A percentile compares a stretch with the other conserved stretches of the same genome.
Conservation (phyloP, 306 rosid species). For the Hylodesmum podocarpum region DNA sequence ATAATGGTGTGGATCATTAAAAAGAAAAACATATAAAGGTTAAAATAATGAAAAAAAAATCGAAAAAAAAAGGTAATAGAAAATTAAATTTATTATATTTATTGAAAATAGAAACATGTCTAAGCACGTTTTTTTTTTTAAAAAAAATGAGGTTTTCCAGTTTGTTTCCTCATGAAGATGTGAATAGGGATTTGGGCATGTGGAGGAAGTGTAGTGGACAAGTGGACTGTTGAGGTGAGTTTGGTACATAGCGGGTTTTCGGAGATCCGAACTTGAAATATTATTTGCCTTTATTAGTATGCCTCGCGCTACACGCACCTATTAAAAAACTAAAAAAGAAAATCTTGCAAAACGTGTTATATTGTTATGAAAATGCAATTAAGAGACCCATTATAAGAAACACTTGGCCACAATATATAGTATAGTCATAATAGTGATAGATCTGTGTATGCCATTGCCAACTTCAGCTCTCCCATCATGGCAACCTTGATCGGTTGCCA, state of each 20-base stretch:
- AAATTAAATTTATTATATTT: not conserved
- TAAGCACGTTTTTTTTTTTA: not conserved
- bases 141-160: not conserved
- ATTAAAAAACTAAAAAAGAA: constrained; percentile 3
- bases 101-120: not conserved
- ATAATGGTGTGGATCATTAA: not conserved
- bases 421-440: not conserved
- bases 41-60: no score
- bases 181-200: not conserved
- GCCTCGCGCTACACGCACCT: constrained; percentile 38
- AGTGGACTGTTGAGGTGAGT: not conserved
- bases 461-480: constrained; percentile 28
- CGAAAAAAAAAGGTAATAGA: no score
- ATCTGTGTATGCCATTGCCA: not conserved
- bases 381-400: constrained; percentile 19
- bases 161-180: not conserved
- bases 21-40: not conserved
- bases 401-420: no score
- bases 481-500: constrained; percentile 43
- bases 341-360: not conserved
- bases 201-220: not conserved
- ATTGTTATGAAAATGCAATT: not conserved
- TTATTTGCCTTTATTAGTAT: not conserved
- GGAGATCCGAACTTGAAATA: no score
- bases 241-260: no score